Evolutionary conservation across 345 rosid genomes (phyloP), one percentile per base, ranked within the genome.

Genomic region (Excoecaria agallocha): DNA sequence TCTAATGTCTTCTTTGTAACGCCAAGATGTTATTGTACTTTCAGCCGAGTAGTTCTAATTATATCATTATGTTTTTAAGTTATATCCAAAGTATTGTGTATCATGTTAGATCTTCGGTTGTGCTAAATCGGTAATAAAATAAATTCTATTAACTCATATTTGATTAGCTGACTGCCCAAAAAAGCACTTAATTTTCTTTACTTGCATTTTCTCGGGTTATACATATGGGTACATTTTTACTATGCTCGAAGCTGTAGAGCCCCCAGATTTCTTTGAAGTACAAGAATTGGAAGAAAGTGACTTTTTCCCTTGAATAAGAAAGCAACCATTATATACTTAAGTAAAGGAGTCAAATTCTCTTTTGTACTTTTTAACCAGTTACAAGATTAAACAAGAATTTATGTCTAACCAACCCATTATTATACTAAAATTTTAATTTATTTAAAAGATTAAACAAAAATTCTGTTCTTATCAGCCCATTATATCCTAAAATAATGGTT

Each of bases 231-330:
- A n/a, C n/a, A n/a, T 66, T 49, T 66, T 20, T 11, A 12, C 0
- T 45, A 24, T 39, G 17, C 30, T 71, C 65, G 62, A 48, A 71
- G 76, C 75, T 57, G 71, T 25, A 64, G 59, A 66, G 51, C 71
- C 65, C 76, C 39, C 16, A 38, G 59, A 56, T 15, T 41, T 6
- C 45, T 4, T 43, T 5, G 10, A 4, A 43, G 48, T 43, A 46
- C 17, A 46, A 62, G 20, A 37, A 57, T 57, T 15, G 3, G 19
- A 19, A 52, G 39, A 35, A 70, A 64, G 49, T 19, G 24, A 61
- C 52, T 69, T 54, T 16, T 46, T 43, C 1, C 35, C 9, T 57
- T 39, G 5, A 24, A 0, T 16, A 5, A 46, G 20, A 24, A 25
- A 16, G 20, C 39, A 20, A 61, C 13, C 39, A 25, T n/a, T n/a